A percentile compares a stretch with the other conserved stretches of the same genome.
Evolutionary conservation across 805 yeast genomes (phyloP).

Genomic region (Ogataea philodendri): DNA sequence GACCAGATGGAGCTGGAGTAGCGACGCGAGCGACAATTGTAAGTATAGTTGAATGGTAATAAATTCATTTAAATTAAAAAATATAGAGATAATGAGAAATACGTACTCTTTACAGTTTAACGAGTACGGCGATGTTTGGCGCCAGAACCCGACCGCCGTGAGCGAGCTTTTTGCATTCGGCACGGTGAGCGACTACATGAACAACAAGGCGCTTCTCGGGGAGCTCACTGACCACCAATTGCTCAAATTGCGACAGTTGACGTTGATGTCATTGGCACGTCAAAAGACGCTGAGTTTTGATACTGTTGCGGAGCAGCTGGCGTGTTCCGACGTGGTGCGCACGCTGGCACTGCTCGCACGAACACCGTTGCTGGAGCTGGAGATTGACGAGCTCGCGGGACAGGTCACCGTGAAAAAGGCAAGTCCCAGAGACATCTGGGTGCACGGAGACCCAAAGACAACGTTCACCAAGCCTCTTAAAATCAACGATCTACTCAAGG

Average conservation of each 20-base stretch:
- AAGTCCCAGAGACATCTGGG: constrained; percentile 19
- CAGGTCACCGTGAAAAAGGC: constrained; percentile 10
- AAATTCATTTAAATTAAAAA: background rate
- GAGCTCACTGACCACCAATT: constrained; percentile 14
- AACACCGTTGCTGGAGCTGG: constrained; percentile 17
- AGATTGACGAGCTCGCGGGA: constrained; percentile 18
- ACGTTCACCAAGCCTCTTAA: constrained; percentile 4
- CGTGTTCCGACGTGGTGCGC: constrained; percentile 1
- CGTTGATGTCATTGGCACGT: constrained; percentile 17
- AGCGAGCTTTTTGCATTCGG: constrained; percentile 31
- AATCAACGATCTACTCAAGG: constrained; percentile 2
- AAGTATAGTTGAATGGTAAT: background rate
- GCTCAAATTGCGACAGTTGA: constrained; percentile 23
- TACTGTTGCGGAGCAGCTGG: background rate
- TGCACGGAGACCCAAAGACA: constrained; percentile 12
- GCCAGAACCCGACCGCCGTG: constrained; percentile 9
- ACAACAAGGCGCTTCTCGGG: constrained; percentile 3
- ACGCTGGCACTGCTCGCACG: constrained; percentile 14
- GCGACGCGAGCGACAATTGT: constrained; percentile 1
- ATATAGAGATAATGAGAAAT: background rate
- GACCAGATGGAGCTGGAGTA: constrained; percentile 14
- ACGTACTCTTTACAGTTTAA: constrained; percentile 21
- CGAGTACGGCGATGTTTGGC: constrained; percentile 18
- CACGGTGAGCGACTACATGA: constrained; percentile 18
- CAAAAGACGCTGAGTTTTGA: constrained; percentile 7